Base-by-base conservation (phyloP, 139 green algal genomes). In the Zygnema cylindricum region DNA sequence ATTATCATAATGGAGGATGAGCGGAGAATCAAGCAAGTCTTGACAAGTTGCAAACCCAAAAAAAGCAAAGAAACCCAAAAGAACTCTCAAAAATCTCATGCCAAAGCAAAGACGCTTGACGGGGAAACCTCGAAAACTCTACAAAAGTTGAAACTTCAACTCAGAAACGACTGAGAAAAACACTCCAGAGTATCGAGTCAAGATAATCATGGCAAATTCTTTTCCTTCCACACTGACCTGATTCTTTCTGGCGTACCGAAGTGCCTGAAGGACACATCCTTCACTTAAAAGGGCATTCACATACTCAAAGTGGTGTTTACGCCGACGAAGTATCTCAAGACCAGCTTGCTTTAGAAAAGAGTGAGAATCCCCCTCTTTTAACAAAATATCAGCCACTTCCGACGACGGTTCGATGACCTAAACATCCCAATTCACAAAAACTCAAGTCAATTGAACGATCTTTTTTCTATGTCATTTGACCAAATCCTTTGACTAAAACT, bases 351-450 rank as follows among this genome's bases (percentile, higher is more conserved):
- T 2, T 7, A 87, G 81, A 7, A n/a, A 16, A 2, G 21, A 2
- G 77, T 85, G 3, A 11, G 7, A 3, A 7, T 11, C 33, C 55
- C 81, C 71, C 55, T 55, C 36, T 11, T 23, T 7, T 22, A 87
- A 69, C 38, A 87, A 30, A 63, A 86, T 22, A 2, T 40, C 3
- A 7, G 81, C 81, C 49, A 87, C 69, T 41, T 38, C 81, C 32
- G 7, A 2, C 2, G 81, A 87, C 3, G 81, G 81, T 69, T 87
- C 81, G 7, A 87, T 42, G n/a, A 87, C 54, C 81, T 87, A 69
- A 38, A 40, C 11, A 43, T 54, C 38, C 71, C 71, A 79, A 41
- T 3, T 3, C 7, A 7, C 11, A 23, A 16, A 79, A 3, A 16
- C 36, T 40, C 11, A 16, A 79, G 21, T 79, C 36, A 79, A 35